A percentile compares a stretch with the other conserved stretches of the same genome.
These are phyloP conservation scores for Chlorella sp. DNA, from an alignment of 139 green algal species.

Conservation along the genomic window DNA sequence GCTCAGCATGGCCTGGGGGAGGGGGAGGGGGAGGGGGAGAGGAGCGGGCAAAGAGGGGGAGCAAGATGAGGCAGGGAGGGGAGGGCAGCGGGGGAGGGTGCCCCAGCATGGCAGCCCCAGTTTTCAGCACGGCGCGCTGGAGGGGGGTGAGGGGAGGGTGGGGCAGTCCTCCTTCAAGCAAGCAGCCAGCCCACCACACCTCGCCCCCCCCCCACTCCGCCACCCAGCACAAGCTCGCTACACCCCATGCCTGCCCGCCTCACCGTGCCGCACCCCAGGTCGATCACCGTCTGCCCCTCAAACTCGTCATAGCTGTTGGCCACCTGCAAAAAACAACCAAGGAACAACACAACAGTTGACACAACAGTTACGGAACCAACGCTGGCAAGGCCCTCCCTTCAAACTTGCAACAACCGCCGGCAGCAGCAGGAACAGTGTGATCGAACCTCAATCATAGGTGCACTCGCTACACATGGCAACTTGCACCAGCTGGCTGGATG, in stretches of 20 bases:
- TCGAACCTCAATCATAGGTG: neutral
- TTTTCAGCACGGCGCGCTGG: neutral
- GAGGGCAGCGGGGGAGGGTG: neutral
- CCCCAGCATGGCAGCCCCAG: neutral
- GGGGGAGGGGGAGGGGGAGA: neutral
- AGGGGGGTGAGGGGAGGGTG: neutral
- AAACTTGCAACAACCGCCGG: no score
- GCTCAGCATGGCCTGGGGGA: slow-evolving; percentile 81
- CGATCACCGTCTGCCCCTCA: slow-evolving; percentile 76
- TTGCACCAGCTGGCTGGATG: neutral
- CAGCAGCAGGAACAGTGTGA: neutral
- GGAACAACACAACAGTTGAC: neutral
- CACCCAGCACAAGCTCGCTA: neutral
- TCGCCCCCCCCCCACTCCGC: no score
- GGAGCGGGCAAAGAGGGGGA: neutral
- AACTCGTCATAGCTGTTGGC: slow-evolving; percentile 81
- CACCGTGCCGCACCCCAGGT: slow-evolving; percentile 92
- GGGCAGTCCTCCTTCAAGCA: no score
- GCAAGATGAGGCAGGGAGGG: neutral
- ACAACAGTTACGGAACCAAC: neutral
- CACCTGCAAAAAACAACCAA: slow-evolving; percentile 56
- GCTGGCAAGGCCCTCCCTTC: neutral
- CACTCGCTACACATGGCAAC: neutral
- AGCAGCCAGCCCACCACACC: no score
- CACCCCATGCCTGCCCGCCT: neutral